These are phyloP conservation scores for Nidula microcarpa DNA, from an alignment of 768 basidiomycete species.

Conservation along the genomic window DNA sequence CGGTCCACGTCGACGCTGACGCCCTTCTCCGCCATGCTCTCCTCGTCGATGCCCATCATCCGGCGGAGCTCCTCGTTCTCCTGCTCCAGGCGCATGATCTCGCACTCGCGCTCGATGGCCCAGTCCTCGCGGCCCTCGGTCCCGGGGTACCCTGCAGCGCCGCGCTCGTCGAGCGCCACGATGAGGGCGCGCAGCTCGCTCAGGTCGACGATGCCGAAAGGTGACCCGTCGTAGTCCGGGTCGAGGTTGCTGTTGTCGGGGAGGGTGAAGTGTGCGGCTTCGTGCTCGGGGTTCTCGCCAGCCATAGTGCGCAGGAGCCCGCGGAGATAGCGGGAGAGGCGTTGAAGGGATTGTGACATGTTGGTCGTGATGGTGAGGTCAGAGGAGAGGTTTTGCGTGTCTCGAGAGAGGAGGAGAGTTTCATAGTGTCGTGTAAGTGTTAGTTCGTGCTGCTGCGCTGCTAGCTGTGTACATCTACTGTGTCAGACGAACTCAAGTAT, in stretches of 20 bases:
- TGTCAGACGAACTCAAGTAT: too few species aligned
- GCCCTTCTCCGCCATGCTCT: slow-evolving; percentile 47
- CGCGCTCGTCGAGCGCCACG: slow-evolving; percentile 34
- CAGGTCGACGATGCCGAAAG: slow-evolving; percentile 24
- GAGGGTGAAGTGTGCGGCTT: too few species aligned
- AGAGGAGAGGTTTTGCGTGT: slow-evolving; percentile 48
- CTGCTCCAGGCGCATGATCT: slow-evolving; percentile 74
- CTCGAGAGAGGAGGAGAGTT: slow-evolving; percentile 64
- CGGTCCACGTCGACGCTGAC: slow-evolving; percentile 49
- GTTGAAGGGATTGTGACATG: slow-evolving; percentile 63
- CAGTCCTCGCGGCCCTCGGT: slow-evolving; percentile 64
- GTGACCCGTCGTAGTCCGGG: slow-evolving; percentile 30
- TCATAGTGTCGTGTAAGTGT: slow-evolving; percentile 91
- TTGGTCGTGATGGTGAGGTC: slow-evolving; percentile 60
- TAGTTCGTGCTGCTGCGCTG: slow-evolving; percentile 89
- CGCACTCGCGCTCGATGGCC: slow-evolving; percentile 83
- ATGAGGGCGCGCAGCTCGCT: slow-evolving; percentile 39
- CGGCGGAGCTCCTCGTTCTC: slow-evolving; percentile 82
- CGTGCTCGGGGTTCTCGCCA: slow-evolving; percentile 45
- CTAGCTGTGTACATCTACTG: slow-evolving; percentile 46
- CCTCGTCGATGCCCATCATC: slow-evolving; percentile 71
- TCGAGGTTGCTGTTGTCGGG: slow-evolving; percentile 33
- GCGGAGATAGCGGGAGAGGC: slow-evolving; percentile 69
- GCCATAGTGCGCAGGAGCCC: slow-evolving; percentile 66
- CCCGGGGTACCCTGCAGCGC: slow-evolving; percentile 20